Evolutionary conservation across 208 protist genomes (phyloP).

Genomic region (Leishmania mexicana): DNA sequence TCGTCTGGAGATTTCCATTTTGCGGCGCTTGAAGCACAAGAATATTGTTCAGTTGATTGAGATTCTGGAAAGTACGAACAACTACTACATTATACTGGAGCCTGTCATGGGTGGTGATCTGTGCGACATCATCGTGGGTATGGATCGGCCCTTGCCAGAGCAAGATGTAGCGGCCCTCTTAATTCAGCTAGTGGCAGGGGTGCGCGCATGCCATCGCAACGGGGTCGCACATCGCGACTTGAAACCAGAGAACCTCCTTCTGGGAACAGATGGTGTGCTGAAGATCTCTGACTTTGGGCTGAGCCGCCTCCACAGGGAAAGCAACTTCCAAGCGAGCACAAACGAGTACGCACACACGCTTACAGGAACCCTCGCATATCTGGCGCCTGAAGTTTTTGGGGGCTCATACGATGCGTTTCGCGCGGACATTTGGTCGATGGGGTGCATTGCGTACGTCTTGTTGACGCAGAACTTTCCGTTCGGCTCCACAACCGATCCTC

Average conservation of each 20-base stretch:
- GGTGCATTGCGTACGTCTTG: slow-evolving; percentile 84
- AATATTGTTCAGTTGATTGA: slow-evolving; percentile 89
- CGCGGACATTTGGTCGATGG: slow-evolving; percentile 89
- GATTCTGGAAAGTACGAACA: slow-evolving; percentile 79
- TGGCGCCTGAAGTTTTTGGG: slow-evolving; percentile 81
- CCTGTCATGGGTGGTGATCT: slow-evolving; percentile 84
- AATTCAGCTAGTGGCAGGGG: slow-evolving; percentile 73
- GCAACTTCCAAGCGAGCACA: slow-evolving; percentile 55
- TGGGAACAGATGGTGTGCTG: slow-evolving; percentile 66
- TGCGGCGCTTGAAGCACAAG: slow-evolving; percentile 71
- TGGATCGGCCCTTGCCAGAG: slow-evolving; percentile 53
- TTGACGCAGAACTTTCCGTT: slow-evolving; percentile 88
- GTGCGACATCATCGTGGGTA: slow-evolving; percentile 74
- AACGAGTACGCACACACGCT: slow-evolving; percentile 78
- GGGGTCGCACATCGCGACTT: slow-evolving; percentile 94
- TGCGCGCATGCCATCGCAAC: slow-evolving; percentile 75
- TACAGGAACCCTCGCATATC: slow-evolving; percentile 82
- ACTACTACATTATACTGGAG: slow-evolving; percentile 92
- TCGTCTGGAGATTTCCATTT: slow-evolving; percentile 80
- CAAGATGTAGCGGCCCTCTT: slow-evolving; percentile 69
- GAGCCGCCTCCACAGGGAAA: slow-evolving; percentile 78
- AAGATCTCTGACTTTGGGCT: slow-evolving; percentile 93
- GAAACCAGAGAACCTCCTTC: slow-evolving; percentile 95
- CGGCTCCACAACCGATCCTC: slow-evolving; percentile 60
- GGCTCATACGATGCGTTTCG: slow-evolving; percentile 83